Evolutionary conservation across 495 filamentous ascomycete species (phyloP).

Genomic region (Hypoxylon perforatum): DNA sequence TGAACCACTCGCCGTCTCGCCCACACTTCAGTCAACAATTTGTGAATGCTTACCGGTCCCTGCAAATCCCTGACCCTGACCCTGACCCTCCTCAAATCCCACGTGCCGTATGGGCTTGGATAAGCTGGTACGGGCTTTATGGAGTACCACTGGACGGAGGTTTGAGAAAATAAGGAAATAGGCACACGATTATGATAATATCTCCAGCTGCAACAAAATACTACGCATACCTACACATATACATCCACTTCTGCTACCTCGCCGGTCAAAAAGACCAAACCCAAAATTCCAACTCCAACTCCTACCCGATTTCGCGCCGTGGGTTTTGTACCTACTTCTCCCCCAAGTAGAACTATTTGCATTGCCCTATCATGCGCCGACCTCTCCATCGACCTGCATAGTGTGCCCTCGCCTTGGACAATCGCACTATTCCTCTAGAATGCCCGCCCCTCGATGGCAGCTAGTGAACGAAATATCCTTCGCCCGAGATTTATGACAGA

Average conservation of each 20-base stretch:
- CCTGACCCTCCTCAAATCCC: constrained; percentile 32
- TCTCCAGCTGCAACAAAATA: constrained; percentile 26
- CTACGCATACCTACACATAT: constrained; percentile 8
- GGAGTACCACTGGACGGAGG: constrained; percentile 23
- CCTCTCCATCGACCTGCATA: constrained; percentile 27
- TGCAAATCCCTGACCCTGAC: constrained; percentile 30
- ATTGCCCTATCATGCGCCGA: constrained; percentile 40
- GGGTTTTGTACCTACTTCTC: too few species aligned
- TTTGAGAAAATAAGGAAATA: constrained; percentile 25
- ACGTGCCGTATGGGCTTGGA: constrained; percentile 32
- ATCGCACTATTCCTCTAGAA: constrained; percentile 35
- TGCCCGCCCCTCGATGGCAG: constrained; percentile 42
- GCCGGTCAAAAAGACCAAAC: too few species aligned
- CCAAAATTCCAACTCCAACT: too few species aligned
- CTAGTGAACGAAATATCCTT: constrained; percentile 34
- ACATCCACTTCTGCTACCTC: too few species aligned
- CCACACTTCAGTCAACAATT: constrained; percentile 36
- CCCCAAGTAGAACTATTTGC: not conserved
- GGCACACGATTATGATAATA: constrained; percentile 37
- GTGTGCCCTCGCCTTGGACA: constrained; percentile 8
- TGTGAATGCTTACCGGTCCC: constrained; percentile 37
- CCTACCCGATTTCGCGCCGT: too few species aligned
- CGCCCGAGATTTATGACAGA: constrained; percentile 40
- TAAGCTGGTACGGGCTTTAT: too few species aligned
- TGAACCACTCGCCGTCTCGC: constrained; percentile 38